These are phyloP conservation scores for Camelina laxa DNA, from an alignment of 345 rosid genomes.

Conservation along the genomic window DNA sequence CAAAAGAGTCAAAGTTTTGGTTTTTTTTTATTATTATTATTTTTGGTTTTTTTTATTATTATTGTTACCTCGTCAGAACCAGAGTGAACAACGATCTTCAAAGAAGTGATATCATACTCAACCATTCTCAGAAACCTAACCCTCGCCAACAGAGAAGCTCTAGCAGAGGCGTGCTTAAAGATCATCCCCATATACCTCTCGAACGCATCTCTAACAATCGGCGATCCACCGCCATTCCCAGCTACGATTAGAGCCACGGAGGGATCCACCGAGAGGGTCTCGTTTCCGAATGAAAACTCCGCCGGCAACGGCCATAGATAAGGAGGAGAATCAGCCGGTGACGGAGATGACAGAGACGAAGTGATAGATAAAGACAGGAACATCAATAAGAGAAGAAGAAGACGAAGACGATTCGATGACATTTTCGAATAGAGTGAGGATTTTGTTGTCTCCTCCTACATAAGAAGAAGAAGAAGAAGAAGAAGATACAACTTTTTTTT, in stretches of 20 bases:
- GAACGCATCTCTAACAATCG: constrained; percentile 65
- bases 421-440: constrained; percentile 22
- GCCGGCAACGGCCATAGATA: constrained; percentile 88
- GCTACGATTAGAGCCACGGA: constrained; percentile 49
- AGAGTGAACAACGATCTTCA: constrained; percentile 69
- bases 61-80: constrained; percentile 58
- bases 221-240: constrained; percentile 62
- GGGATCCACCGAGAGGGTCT: constrained; percentile 75
- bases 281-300: constrained; percentile 59
- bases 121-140: constrained; percentile 43
- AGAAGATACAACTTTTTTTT: too few species aligned
- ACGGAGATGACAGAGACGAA: constrained; percentile 19
- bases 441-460: not conserved
- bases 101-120: constrained; percentile 59
- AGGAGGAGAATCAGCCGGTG: constrained; percentile 47
- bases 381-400: not conserved
- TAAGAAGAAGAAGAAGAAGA: not conserved
- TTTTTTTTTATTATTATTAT: not conserved
- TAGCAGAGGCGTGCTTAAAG: constrained; percentile 53
- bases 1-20: not conserved
- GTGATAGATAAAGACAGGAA: constrained; percentile 25
- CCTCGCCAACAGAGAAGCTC: constrained; percentile 44
- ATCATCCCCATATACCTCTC: constrained; percentile 69
- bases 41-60: not conserved
- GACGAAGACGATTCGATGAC: constrained; percentile 20